Conservation (phyloP, 1,284 basidiomycete genomes). For the Filobasidium uniguttulatum region DNA sequence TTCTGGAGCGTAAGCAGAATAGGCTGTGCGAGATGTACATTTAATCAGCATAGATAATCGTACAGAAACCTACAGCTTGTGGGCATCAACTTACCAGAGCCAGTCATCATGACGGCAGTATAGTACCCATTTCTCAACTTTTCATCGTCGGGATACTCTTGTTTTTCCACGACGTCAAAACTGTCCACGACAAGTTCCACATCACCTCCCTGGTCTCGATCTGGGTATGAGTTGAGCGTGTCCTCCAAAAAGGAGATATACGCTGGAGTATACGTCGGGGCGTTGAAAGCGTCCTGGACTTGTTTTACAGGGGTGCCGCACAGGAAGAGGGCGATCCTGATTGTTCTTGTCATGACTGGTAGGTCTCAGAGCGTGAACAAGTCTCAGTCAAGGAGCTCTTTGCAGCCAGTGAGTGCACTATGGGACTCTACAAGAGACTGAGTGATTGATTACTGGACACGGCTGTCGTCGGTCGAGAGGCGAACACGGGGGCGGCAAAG, state of each 20-base stretch:
- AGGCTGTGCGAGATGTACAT: slow-evolving; percentile 17
- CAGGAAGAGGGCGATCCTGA: slow-evolving; percentile 33
- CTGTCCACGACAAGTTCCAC: slow-evolving; percentile 37
- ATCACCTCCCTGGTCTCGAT: slow-evolving; percentile 15
- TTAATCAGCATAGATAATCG: background rate
- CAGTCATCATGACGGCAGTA: slow-evolving; percentile 43
- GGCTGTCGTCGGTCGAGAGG: too few species aligned
- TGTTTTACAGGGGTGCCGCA: slow-evolving; percentile 33
- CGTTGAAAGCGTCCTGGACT: background rate
- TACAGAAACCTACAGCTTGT: background rate
- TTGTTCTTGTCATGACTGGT: slow-evolving; percentile 10
- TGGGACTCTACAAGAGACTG: too few species aligned
- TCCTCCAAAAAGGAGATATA: slow-evolving; percentile 33
- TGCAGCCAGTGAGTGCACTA: too few species aligned
- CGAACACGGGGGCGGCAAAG: too few species aligned
- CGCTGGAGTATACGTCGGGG: slow-evolving; percentile 31
- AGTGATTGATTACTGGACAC: too few species aligned
- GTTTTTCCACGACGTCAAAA: slow-evolving; percentile 40
- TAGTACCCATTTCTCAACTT: slow-evolving; percentile 24
- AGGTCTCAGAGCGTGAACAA: too few species aligned
- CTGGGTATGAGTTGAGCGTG: slow-evolving; percentile 26
- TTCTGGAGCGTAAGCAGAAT: slow-evolving; percentile 28
- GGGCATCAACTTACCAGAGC: slow-evolving; percentile 34
- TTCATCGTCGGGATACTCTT: slow-evolving; percentile 37
- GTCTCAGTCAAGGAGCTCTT: too few species aligned